Evolutionary conservation across 2,329 filamentous ascomycete genomes (phyloP).

Genomic region (Pseudopithomyces chartarum): DNA sequence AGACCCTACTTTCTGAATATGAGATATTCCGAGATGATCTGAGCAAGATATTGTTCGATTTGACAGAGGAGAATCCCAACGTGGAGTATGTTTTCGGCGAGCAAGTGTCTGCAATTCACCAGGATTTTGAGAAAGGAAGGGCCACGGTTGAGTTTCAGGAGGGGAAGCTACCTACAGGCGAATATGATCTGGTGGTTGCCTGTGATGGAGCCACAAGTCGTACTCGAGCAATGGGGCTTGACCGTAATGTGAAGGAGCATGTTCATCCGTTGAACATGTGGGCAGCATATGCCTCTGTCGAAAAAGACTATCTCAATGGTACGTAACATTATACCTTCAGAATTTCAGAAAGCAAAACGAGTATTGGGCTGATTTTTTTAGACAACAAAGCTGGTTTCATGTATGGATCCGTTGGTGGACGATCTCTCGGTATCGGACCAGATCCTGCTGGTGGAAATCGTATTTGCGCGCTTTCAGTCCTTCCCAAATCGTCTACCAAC

Average conservation of each 20-base stretch:
- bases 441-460: constrained; percentile 48
- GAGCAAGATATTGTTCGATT: constrained; percentile 34
- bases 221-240: constrained; percentile 16
- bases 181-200: constrained; percentile 24
- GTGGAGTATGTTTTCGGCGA: constrained; percentile 27
- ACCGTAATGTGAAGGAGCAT: constrained; percentile 12
- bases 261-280: constrained; percentile 13
- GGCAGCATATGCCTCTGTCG: constrained; percentile 15
- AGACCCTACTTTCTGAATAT: constrained; percentile 21
- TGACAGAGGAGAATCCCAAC: constrained; percentile 17
- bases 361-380: neutral
- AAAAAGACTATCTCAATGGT: constrained; percentile 6
- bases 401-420: constrained; percentile 32
- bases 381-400: constrained; percentile 7
- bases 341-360: neutral
- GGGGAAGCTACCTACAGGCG: constrained; percentile 27
- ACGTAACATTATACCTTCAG: neutral
- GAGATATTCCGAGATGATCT: constrained; percentile 31
- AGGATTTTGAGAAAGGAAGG: neutral
- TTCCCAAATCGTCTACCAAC: constrained; percentile 33
- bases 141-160: constrained; percentile 20
- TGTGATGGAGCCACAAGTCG: constrained; percentile 22
- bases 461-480: constrained; percentile 47
- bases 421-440: constrained; percentile 40
- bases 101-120: constrained; percentile 12